Percentiles rank a stretch among this genome's conserved stretches.
These are phyloP conservation scores for Spergularia marina DNA, from an alignment of 148 eudicot species.

Conservation along the genomic window DNA sequence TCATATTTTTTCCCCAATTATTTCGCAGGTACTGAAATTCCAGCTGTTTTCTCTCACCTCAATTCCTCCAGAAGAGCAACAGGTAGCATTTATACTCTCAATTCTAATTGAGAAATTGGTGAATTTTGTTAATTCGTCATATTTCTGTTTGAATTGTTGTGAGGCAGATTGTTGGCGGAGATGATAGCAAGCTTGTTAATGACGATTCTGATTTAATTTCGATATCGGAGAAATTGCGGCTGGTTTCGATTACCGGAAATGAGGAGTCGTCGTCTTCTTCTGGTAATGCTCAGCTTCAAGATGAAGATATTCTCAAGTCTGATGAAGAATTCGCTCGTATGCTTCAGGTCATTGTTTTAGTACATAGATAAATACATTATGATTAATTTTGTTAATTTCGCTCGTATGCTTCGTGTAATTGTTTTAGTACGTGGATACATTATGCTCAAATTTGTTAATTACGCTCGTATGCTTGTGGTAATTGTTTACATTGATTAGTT, in stretches of 20 bases:
- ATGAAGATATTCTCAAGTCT: conserved; percentile 36
- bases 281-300: conserved; percentile 23
- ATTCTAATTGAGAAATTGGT: not conserved
- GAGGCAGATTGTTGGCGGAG: conserved; percentile 47
- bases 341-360: conserved; percentile 59
- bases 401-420: too few species aligned
- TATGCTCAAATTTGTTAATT: too few species aligned
- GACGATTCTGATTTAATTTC: conserved; percentile 64
- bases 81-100: conserved; percentile 30
- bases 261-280: conserved; percentile 21
- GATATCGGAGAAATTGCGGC: conserved; percentile 52
- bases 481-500: too few species aligned
- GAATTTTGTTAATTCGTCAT: not conserved
- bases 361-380: not conserved
- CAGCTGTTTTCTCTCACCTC: conserved; percentile 96
- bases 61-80: conserved; percentile 83
- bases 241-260: conserved; percentile 45
- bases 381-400: too few species aligned
- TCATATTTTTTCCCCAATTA: not conserved
- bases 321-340: conserved; percentile 87
- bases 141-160: conserved; percentile 4
- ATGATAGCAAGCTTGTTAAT: conserved; percentile 43
- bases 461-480: too few species aligned
- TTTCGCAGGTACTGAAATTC: conserved; percentile 70
- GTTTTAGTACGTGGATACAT: too few species aligned